Conservation (phyloP, 805 yeast genomes). For the Candida sanyiensis region DNA sequence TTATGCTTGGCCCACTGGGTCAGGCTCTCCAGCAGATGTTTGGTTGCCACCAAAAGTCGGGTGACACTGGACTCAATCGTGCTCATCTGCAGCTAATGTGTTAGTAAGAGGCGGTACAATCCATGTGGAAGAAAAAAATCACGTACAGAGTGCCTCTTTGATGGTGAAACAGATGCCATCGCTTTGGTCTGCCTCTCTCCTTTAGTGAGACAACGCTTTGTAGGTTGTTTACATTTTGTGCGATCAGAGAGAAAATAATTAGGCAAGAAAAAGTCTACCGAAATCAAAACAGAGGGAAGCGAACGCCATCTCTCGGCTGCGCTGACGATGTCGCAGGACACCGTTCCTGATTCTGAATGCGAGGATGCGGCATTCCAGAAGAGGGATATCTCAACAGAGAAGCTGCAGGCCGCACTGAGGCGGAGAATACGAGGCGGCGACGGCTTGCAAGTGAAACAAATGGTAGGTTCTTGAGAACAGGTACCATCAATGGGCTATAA, state of each 20-base stretch:
- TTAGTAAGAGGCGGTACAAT: slow-evolving; percentile 5
- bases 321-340: neutral
- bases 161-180: slow-evolving; percentile 13
- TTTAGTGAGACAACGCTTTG: neutral
- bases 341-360: slow-evolving; percentile 13
- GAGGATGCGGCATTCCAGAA: slow-evolving; percentile 6
- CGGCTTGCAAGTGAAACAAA: slow-evolving; percentile 1
- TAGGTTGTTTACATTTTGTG: neutral
- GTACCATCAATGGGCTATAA: neutral
- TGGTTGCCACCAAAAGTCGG: slow-evolving; percentile 77
- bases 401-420: neutral
- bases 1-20: slow-evolving; percentile 84
- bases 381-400: slow-evolving; percentile 7
- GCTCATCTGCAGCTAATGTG: slow-evolving; percentile 25
- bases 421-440: slow-evolving; percentile 3
- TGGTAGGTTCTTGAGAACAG: slow-evolving; percentile 7
- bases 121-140: neutral
- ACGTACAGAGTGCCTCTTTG: slow-evolving; percentile 27
- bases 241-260: neutral
- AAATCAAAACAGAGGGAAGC: neutral
- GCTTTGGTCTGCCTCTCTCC: neutral
- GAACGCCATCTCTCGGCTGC: neutral
- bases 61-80: slow-evolving; percentile 78
- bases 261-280: slow-evolving; percentile 1
- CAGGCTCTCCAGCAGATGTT: slow-evolving; percentile 76